Evolutionary conservation across 108 stramenopile genomes (phyloP), one percentile per base, ranked within the genome.

Genomic region (Epipyxis sp.): DNA sequence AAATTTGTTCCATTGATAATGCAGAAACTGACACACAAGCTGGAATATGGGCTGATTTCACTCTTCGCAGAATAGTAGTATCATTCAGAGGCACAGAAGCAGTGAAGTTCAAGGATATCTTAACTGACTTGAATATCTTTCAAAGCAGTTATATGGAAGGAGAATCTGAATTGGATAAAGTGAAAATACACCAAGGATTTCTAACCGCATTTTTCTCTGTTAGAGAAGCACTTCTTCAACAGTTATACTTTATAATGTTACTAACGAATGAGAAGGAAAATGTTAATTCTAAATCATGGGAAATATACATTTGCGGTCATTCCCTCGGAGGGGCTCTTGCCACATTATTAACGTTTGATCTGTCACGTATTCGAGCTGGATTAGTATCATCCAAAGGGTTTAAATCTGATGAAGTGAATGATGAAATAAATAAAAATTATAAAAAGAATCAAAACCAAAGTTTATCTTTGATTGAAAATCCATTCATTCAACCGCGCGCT

Each of bases 251-350:
- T 65, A 29, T 35, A 35, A 32, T 65, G 61, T 25, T 25, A 25
- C 16, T 25, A 25, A 57, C 16, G 54, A 57, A 57, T 25, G 34
- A 29, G 10, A 37, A 10, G 3, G 34, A 10, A 10, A 32, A 37
- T 29, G 61, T 6, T 29, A 3, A 6, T 10, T 10, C 20, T 35
- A 10, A 37, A 32, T 3, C 3, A 10, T 65, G 61, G 61, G 35
- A 29, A 10, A 65, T 65, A 10, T 65, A 65, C 25, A 37, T 65
- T 37, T 32, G 30, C 6, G 61, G 61, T 65, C 61, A 65, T 65
- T 65, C 61, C 10, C 61, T 65, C 25, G 61, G 61, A 32, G 61
- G 61, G 6, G 61, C 61, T 3, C 34, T 65, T 10, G 61, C 61
- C 25, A 65, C 61, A 37, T 6, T 65, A 37, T 65, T 16, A 10